Evolutionary conservation across 306 rosid genomes (phyloP), one percentile per base, ranked within the genome.

Genomic region (Lablab purpureus): DNA sequence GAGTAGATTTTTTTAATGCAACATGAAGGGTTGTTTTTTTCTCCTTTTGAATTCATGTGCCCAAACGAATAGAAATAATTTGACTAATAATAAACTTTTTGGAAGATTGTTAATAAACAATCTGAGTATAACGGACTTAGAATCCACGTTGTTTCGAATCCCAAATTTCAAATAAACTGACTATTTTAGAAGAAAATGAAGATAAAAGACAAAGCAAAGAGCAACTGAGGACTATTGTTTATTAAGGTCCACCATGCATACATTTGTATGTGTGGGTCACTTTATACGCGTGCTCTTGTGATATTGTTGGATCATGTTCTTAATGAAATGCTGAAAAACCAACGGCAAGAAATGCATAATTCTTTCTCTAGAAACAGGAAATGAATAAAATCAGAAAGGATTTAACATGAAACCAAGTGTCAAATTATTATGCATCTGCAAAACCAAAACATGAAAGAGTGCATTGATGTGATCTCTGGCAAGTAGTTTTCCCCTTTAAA

Each of bases 221-320:
- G 76, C 71, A 62, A 45, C 15, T 32, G 50, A 64, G 65, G 67
- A 71, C 13, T 23, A 79, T 62, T 55, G 75, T 79, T 76, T 51
- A 37, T 73, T 86, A 74, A 47, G 87, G 88, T 81, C 87, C 87
- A 82, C 82, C 71, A 71, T 63, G 40, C 19, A 76, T 64, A 62
- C 51, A 58, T 34, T 18, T 56, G 54, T 54, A 77, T 59, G 46
- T 69, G 51, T 19, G 22, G 60, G 40, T 85, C 77, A 68, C 93
- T 92, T 88, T 92, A 88, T 84, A 82, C 86, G 94, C 94, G 67
- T 90, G 94, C 94, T 68, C 88, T 67, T 64, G 60, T 64, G 54
- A 78, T 82, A 69, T 59, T 52, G 51, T 49, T 56, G 34, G 74
- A 80, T 76, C 87, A 80, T 74, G 46, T 79, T 15, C 62, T 59